Evolutionary conservation across 2,329 filamentous ascomycete species (phyloP).

Genomic region (Pseudocercospora crystallina): DNA sequence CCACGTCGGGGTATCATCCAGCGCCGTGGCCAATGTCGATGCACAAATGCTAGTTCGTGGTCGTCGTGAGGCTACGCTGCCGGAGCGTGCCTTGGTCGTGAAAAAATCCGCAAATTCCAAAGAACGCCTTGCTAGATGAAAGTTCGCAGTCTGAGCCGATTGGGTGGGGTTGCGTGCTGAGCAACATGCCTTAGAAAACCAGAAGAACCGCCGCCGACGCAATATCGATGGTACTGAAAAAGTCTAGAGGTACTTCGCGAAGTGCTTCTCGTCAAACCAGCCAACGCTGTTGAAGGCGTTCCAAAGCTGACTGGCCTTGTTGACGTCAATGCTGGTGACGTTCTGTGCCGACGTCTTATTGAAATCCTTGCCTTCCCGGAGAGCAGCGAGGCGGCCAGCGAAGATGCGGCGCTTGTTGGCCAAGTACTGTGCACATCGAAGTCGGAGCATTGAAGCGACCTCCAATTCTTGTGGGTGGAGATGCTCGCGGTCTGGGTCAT

Average conservation of each 20-base stretch:
- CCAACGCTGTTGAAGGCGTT: constrained; percentile 70
- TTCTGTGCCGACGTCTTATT: constrained; percentile 94
- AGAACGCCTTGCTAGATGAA: constrained; percentile 8
- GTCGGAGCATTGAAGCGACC: constrained; percentile 74
- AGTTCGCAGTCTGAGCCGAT: not conserved
- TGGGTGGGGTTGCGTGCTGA: not conserved
- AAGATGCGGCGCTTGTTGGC: constrained; percentile 94
- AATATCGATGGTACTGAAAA: too few species aligned
- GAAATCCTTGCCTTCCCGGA: constrained; percentile 74
- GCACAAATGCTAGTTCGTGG: constrained; percentile 6
- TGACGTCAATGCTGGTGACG: constrained; percentile 97
- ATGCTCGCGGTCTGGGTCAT: constrained; percentile 67
- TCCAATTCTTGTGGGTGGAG: constrained; percentile 77
- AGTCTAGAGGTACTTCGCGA: constrained; percentile 18
- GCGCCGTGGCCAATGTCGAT: constrained; percentile 10
- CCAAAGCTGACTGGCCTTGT: constrained; percentile 94
- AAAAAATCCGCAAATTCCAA: constrained; percentile 1
- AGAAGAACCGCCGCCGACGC: too few species aligned
- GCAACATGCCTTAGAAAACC: too few species aligned
- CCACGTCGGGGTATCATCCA: not conserved
- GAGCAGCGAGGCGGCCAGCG: constrained; percentile 66
- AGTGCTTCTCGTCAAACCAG: constrained; percentile 33
- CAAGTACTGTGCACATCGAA: constrained; percentile 85
- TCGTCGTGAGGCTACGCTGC: constrained; percentile 13
- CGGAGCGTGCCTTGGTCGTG: constrained; percentile 13